Evolutionary conservation across 2,329 filamentous ascomycete genomes (phyloP).

Genomic region (Alternaria novae-zelandiae): DNA sequence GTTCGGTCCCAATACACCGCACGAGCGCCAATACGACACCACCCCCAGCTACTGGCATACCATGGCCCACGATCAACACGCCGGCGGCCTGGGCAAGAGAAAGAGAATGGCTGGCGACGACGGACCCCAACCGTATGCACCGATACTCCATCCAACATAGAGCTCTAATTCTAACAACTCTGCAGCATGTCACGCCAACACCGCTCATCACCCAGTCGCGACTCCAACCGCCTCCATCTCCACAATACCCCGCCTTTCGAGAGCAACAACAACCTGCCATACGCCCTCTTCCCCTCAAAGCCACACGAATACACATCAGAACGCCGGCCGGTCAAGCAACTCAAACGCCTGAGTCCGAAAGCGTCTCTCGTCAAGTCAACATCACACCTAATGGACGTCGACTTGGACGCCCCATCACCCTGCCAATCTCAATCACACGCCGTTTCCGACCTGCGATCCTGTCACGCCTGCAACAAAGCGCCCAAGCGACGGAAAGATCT

Average conservation of each 20-base stretch:
- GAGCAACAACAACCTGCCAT: constrained; percentile 20
- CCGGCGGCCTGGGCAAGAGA: constrained; percentile 38
- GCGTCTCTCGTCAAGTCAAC: constrained; percentile 31
- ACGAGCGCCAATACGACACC: constrained; percentile 12
- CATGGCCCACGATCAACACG: constrained; percentile 29
- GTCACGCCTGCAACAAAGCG: constrained; percentile 71
- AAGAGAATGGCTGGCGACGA: constrained; percentile 31
- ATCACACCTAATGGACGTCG: constrained; percentile 45
- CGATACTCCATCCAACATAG: not conserved
- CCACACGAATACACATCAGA: constrained; percentile 22
- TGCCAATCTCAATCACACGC: constrained; percentile 8
- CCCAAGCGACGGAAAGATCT: constrained; percentile 70
- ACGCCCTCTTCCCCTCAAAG: constrained; percentile 9
- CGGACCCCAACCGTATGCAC: constrained; percentile 16
- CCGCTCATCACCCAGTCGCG: constrained; percentile 18
- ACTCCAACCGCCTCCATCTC: constrained; percentile 15
- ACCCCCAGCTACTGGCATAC: constrained; percentile 18
- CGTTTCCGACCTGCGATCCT: constrained; percentile 53
- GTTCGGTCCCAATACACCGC: constrained; percentile 30
- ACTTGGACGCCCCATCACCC: constrained; percentile 18
- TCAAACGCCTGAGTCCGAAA: constrained; percentile 34
- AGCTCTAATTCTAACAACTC: constrained; percentile 2
- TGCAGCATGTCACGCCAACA: constrained; percentile 14
- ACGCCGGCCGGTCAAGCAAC: constrained; percentile 40
- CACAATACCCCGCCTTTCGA: constrained; percentile 20